Percentiles rank a stretch among this genome's conserved stretches.
phyloP scores from a whole-genome alignment of 1,139 yeast genomes.

The Yamadazyma conglobata region DNA sequence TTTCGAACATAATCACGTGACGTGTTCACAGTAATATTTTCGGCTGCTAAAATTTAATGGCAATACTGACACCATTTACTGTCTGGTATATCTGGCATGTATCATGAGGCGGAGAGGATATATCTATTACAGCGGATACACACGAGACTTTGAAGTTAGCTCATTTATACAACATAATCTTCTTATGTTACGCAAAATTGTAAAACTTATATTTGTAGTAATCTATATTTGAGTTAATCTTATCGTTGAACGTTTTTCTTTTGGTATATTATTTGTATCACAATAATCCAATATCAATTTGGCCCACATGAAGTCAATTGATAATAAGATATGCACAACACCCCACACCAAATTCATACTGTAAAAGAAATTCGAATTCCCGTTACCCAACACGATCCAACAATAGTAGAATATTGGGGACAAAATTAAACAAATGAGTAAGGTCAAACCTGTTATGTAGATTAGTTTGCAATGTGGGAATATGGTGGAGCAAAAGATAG shows the following conservation, averaged over 20 bases:
- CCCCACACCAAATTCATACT: slow-evolving; percentile 87
- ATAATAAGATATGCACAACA: slow-evolving; percentile 61
- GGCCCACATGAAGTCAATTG: slow-evolving; percentile 84
- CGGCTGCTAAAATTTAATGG: too few species aligned
- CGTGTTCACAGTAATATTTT: too few species aligned
- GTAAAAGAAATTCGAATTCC: slow-evolving; percentile 93
- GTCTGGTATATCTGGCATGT: too few species aligned
- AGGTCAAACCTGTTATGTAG: slow-evolving; percentile 36
- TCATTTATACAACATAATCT: too few species aligned
- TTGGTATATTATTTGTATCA: slow-evolving; percentile 30
- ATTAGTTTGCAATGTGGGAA: slow-evolving; percentile 33
- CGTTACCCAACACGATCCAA: slow-evolving; percentile 94
- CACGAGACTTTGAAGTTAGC: too few species aligned
- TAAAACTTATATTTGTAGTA: too few species aligned
- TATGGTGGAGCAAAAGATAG: slow-evolving; percentile 49
- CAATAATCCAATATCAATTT: slow-evolving; percentile 70
- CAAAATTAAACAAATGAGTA: slow-evolving; percentile 40
- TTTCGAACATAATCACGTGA: background rate
- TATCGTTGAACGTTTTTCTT: slow-evolving; percentile 17
- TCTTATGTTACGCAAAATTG: too few species aligned
- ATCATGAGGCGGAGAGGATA: too few species aligned
- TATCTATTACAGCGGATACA: too few species aligned
- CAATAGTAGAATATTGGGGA: slow-evolving; percentile 90
- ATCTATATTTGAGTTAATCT: slow-evolving; percentile 41
- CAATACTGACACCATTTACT: too few species aligned